Evolutionary conservation across 495 filamentous ascomycete species (phyloP), one percentile per base, ranked within the genome.

Genomic region (Hypomontagnella monticulosa): DNA sequence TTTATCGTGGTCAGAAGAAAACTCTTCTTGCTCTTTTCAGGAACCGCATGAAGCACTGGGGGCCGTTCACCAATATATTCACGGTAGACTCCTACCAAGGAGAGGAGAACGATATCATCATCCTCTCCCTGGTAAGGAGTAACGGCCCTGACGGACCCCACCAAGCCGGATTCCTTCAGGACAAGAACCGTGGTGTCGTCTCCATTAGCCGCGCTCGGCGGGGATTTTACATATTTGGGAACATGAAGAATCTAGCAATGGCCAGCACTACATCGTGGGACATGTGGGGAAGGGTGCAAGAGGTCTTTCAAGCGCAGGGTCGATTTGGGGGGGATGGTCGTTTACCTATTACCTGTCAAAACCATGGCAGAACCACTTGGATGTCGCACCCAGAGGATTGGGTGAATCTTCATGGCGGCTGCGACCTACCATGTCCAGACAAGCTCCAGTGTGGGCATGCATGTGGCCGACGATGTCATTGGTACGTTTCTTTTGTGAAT

Each of bases 21-120:
- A 72, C 79, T 3, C 77, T 97, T 7, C 62, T 88, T 0, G 80
- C 73, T 32, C 69, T 77, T 1, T 71, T 93, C 43, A 84, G 75
- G 41, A 74, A 61, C 15, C 80, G 87, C 43, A 61, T 72, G 0
- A 81, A 84, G 46, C 77, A 92, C 1, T 71, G 75, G 57, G 77
- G 75, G 5, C 51, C 66, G 0, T 71, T 74, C 33, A 83, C 90
- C 67, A 93, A 91, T 19, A 87, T 97, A 1, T 83, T 81, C 37
- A 97, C 95, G 0, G 91, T 98, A 0, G 95, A 98, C 69, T 93
- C 91, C 0, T 97, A 94, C 73, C 95, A 98, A 71, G 94, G 94
- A 23, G 93, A 97, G 71, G 93, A 98, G 67, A 97, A 97, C 66
- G 91, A 92, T 15, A 80, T 97, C 34, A 78, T 97, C 14, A 66